Base-by-base conservation (phyloP, 2,329 filamentous ascomycete genomes). In the Penicillium sp. region DNA sequence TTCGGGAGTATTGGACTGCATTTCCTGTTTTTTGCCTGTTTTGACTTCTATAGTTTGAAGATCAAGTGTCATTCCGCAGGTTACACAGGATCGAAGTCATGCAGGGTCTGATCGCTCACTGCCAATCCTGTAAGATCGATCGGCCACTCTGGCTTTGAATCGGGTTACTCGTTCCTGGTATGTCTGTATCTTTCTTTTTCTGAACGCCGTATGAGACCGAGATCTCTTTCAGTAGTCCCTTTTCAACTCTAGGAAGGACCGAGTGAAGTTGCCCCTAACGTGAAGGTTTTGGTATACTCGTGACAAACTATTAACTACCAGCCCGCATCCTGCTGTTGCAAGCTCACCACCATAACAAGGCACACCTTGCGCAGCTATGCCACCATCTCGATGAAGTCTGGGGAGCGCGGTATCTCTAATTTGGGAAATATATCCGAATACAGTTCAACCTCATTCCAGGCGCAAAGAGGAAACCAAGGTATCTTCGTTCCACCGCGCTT, bases 91-190 rank as follows among this genome's bases (percentile, higher is more conserved):
- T 42, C 15, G 39, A 18, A 42, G 15, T 20, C 24, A 42, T 40
- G 39, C 39, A 42, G 39, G 39, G 39, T 42, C 39, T 42, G 39
- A 42, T 42, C 39, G 10, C 39, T n/a, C 24, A 42, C 17, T 17
- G 23, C n/a, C 2, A 41, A 13, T 26, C 13, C 13, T 40, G 36
- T 7, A 27, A 4, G 21, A 18, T 29, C 26, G 15, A 29, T 42
- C 20, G 24, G 36, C 36, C 36, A 39, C 36, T 39, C 18, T 39
- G 36, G 36, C 36, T 39, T 39, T 39, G 36, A 15, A 23, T 20
- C 17, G 33, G 17, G n/a, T n/a, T n/a, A n/a, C n/a, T n/a, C n/a
- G 24, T 6, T 27, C 24, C 24, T 27, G 24, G 24, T n/a, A n/a
- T n/a, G n/a, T n/a, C n/a, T n/a, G n/a, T n/a, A n/a, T n/a, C n/a